These are phyloP conservation scores for Prunus mume DNA, from an alignment of 306 rosid species.

Conservation along the genomic window DNA sequence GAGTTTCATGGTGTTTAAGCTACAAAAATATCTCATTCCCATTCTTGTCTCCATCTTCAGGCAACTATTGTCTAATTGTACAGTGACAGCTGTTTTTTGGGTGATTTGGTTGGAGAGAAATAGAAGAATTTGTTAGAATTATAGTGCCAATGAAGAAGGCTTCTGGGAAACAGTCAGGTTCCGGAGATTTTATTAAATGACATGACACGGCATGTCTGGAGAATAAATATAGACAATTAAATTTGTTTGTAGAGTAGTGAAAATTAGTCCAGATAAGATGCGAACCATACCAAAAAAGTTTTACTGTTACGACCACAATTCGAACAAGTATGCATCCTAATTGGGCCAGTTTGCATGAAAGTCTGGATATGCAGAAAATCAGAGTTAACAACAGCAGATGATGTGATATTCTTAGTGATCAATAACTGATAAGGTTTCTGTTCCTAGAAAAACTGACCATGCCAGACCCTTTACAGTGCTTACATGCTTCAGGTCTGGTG, in stretches of 20 bases:
- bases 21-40: too few species aligned
- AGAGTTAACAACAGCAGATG: conserved; percentile 26
- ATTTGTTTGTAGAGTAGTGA: neutral
- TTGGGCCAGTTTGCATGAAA: conserved; percentile 66
- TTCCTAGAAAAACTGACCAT: conserved; percentile 55
- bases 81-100: too few species aligned
- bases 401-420: neutral
- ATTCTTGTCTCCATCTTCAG: too few species aligned
- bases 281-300: conserved; percentile 57
- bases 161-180: too few species aligned
- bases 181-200: neutral
- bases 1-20: too few species aligned
- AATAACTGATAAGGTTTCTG: neutral
- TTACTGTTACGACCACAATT: conserved; percentile 70
- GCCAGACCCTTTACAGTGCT: conserved; percentile 86
- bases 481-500: conserved; percentile 82
- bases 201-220: neutral
- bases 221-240: neutral
- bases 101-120: too few species aligned
- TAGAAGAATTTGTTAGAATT: too few species aligned
- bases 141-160: too few species aligned
- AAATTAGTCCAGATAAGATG: neutral
- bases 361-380: conserved; percentile 45
- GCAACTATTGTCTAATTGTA: too few species aligned
- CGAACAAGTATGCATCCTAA: conserved; percentile 72